A percentile compares a stretch with the other conserved stretches of the same genome.
Conservation (phyloP, 2,329 filamentous ascomycete genomes). For the Beauveria rudraprayagi region DNA sequence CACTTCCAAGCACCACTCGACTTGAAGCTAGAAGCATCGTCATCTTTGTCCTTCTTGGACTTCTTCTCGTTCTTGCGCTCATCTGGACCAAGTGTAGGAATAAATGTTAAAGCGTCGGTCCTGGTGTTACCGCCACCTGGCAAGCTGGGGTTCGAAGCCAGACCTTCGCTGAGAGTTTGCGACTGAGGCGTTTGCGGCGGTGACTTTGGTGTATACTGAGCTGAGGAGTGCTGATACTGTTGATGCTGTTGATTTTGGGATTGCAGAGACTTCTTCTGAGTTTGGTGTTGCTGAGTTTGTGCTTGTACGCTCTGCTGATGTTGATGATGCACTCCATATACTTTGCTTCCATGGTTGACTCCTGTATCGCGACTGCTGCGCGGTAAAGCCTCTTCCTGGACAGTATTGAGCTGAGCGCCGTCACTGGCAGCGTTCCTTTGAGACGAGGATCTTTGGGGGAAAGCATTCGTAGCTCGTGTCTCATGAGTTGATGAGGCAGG, state of each 20-base stretch:
- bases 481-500: slow-evolving; percentile 34
- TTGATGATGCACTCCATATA: slow-evolving; percentile 17
- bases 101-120: slow-evolving; percentile 72
- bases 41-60: slow-evolving; percentile 63
- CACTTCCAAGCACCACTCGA: slow-evolving; percentile 63
- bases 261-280: slow-evolving; percentile 15
- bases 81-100: slow-evolving; percentile 61
- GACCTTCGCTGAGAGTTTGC: slow-evolving; percentile 21
- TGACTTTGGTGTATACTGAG: slow-evolving; percentile 19
- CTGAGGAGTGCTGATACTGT: slow-evolving; percentile 9
- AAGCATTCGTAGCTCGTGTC: slow-evolving; percentile 23
- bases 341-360: slow-evolving; percentile 3
- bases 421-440: slow-evolving; percentile 27
- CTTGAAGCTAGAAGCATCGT: slow-evolving; percentile 57
- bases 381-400: slow-evolving; percentile 15
- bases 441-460: slow-evolving; percentile 48
- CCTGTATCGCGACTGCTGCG: background rate
- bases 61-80: slow-evolving; percentile 70
- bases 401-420: slow-evolving; percentile 39
- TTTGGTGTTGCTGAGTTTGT: slow-evolving; percentile 16
- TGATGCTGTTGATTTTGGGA: slow-evolving; percentile 5
- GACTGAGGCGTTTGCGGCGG: slow-evolving; percentile 15
- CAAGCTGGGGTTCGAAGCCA: slow-evolving; percentile 44
- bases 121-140: slow-evolving; percentile 58
- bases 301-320: slow-evolving; percentile 11